These are phyloP conservation scores for Ogataea trehalophila DNA, from an alignment of 805 yeast species.

Conservation along the genomic window DNA sequence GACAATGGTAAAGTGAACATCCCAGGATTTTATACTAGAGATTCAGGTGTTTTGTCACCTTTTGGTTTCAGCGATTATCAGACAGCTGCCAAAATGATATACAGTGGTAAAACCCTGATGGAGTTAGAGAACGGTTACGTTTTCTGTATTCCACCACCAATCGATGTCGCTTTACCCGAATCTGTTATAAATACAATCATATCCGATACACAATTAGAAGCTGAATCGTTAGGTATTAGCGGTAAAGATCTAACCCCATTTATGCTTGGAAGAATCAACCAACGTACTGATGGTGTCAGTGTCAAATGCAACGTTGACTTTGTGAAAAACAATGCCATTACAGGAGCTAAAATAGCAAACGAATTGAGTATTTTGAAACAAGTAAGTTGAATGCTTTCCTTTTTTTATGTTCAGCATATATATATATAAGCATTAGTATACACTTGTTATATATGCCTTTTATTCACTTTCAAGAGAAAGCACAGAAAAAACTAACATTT, in stretches of 20 bases:
- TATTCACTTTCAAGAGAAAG: background rate
- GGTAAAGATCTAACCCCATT: conserved; percentile 85
- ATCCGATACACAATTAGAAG: conserved; percentile 52
- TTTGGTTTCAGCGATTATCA: conserved; percentile 47
- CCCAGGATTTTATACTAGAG: conserved; percentile 81
- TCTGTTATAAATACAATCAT: conserved; percentile 51
- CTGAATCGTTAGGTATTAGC: conserved; percentile 42
- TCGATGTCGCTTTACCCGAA: conserved; percentile 51
- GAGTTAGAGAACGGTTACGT: conserved; percentile 61
- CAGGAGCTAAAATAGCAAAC: conserved; percentile 64
- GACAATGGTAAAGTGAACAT: conserved; percentile 43
- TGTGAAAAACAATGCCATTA: conserved; percentile 68
- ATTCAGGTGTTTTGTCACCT: conserved; percentile 71
- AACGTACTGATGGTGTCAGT: conserved; percentile 64
- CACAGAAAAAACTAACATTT: no score
- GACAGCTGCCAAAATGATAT: conserved; percentile 61
- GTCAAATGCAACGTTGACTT: conserved; percentile 68
- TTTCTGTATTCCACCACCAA: conserved; percentile 81
- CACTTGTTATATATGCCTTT: no score
- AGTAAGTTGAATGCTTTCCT: background rate
- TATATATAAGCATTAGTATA: background rate
- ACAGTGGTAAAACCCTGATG: conserved; percentile 42
- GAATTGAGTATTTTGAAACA: conserved; percentile 38
- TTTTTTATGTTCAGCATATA: background rate
- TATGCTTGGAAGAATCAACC: conserved; percentile 58